Conservation (phyloP, 225 moss, liverwort and hornwort genomes). For the Climacium dendroides region DNA sequence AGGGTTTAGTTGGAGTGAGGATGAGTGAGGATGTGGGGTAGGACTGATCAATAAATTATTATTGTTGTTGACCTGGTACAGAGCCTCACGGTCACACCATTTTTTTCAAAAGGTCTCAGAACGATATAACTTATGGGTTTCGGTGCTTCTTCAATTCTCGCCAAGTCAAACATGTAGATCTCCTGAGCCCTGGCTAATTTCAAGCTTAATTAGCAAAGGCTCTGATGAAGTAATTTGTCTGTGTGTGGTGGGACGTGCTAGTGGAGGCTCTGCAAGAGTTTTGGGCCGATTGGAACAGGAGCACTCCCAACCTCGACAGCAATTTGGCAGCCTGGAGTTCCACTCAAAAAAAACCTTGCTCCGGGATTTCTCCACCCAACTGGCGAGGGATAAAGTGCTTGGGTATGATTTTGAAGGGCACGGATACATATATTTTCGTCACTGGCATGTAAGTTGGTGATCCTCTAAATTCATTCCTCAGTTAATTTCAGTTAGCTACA, state of each 20-base stretch:
- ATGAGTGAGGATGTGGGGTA: too few species aligned
- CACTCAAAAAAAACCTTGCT: not conserved
- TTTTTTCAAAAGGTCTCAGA: too few species aligned
- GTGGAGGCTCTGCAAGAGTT: not conserved
- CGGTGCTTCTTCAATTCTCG: not conserved
- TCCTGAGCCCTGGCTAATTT: not conserved
- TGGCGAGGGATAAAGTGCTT: not conserved
- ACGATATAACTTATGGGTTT: too few species aligned
- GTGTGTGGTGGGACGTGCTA: not conserved
- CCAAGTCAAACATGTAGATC: not conserved
- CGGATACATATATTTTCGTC: too few species aligned
- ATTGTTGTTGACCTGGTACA: too few species aligned
- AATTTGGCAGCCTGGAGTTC: slow-evolving; percentile 6
- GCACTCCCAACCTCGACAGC: not conserved
- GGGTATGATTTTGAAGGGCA: too few species aligned
- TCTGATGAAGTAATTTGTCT: not conserved
- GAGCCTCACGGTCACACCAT: too few species aligned
- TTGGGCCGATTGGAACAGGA: not conserved
- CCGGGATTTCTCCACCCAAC: not conserved
- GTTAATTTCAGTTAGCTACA: too few species aligned
- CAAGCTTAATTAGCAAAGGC: too few species aligned
- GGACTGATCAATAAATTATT: too few species aligned
- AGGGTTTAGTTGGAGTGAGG: too few species aligned
- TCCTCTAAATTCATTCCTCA: not conserved
- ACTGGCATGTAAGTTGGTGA: not conserved